Percentiles rank a stretch among this genome's conserved stretches.
phyloP scores from a whole-genome alignment of 2,329 filamentous ascomycete genomes.

The Xylariaceae sp. region DNA sequence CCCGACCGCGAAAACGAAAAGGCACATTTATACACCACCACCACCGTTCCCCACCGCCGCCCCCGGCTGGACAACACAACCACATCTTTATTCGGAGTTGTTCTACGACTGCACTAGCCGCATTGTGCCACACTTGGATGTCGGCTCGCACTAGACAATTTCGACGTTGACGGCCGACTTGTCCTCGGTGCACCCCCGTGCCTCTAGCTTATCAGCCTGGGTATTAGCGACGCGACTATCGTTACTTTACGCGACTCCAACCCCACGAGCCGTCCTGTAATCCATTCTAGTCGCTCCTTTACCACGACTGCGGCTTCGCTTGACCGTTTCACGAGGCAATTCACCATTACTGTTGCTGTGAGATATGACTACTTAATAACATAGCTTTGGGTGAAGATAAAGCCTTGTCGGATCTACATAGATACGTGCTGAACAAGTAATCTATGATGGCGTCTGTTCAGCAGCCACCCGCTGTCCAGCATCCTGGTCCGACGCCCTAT shows the following conservation, averaged over 20 bases:
- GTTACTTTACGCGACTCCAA: slow-evolving; percentile 17
- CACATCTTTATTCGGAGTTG: slow-evolving; percentile 7
- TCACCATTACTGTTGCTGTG: slow-evolving; percentile 26
- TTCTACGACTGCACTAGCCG: slow-evolving; percentile 24
- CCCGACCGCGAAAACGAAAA: slow-evolving; percentile 17
- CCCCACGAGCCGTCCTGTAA: background rate
- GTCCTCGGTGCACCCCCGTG: slow-evolving; percentile 10
- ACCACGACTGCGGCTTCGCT: slow-evolving; percentile 4
- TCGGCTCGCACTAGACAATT: slow-evolving; percentile 12
- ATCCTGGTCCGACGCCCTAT: slow-evolving; percentile 67
- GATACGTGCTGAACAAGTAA: slow-evolving; percentile 22
- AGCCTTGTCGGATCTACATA: slow-evolving; percentile 31
- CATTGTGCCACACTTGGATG: slow-evolving; percentile 19
- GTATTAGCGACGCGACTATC: slow-evolving; percentile 31
- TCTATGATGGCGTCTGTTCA: slow-evolving; percentile 81
- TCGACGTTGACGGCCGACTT: slow-evolving; percentile 2
- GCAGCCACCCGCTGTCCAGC: slow-evolving; percentile 71
- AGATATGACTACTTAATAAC: slow-evolving; percentile 42
- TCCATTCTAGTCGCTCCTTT: background rate
- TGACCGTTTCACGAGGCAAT: slow-evolving; percentile 14
- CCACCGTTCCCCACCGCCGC: slow-evolving; percentile 22
- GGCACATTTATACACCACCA: slow-evolving; percentile 12
- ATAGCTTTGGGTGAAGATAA: slow-evolving; percentile 30
- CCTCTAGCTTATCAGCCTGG: slow-evolving; percentile 7
- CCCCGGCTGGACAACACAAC: slow-evolving; percentile 25